A percentile compares a stretch with the other conserved stretches of the same genome.
Evolutionary conservation across 1,284 basidiomycete species (phyloP).

Genomic region (Ustilago shanxiensis): DNA sequence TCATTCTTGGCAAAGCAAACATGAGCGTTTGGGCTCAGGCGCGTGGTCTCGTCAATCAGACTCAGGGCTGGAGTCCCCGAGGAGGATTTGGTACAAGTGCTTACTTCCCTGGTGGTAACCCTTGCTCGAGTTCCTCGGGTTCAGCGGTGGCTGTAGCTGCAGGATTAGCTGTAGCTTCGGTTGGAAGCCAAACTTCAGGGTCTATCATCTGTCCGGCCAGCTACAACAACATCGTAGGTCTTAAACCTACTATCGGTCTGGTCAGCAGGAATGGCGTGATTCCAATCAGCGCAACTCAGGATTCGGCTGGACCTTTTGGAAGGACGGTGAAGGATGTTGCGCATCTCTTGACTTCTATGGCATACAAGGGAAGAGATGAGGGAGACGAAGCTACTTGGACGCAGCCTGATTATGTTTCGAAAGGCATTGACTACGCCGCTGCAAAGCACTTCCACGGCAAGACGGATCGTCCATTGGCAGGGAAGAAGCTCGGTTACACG

Average conservation of each 20-base stretch:
- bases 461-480: constrained; percentile 12
- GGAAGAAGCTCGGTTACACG: constrained; percentile 24
- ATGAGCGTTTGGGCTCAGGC: constrained; percentile 70
- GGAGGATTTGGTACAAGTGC: constrained; percentile 77
- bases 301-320: constrained; percentile 44
- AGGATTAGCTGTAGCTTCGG: constrained; percentile 75
- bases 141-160: constrained; percentile 77
- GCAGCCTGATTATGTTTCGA: constrained; percentile 20
- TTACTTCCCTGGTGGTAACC: constrained; percentile 76
- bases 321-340: constrained; percentile 49
- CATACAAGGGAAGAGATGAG: constrained; percentile 29
- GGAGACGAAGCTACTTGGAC: constrained; percentile 42
- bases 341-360: constrained; percentile 46
- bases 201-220: constrained; percentile 48
- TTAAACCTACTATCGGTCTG: constrained; percentile 53
- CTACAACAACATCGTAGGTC: constrained; percentile 51
- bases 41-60: constrained; percentile 73
- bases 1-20: constrained; percentile 74
- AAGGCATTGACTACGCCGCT: constrained; percentile 28
- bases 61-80: constrained; percentile 78
- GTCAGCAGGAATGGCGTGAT: constrained; percentile 44
- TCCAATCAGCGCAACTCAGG: constrained; percentile 43
- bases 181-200: constrained; percentile 76
- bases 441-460: constrained; percentile 19
- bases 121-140: constrained; percentile 78